Base-by-base conservation (phyloP, 768 basidiomycete genomes). In the Lactarius pseudohatsudake region DNA sequence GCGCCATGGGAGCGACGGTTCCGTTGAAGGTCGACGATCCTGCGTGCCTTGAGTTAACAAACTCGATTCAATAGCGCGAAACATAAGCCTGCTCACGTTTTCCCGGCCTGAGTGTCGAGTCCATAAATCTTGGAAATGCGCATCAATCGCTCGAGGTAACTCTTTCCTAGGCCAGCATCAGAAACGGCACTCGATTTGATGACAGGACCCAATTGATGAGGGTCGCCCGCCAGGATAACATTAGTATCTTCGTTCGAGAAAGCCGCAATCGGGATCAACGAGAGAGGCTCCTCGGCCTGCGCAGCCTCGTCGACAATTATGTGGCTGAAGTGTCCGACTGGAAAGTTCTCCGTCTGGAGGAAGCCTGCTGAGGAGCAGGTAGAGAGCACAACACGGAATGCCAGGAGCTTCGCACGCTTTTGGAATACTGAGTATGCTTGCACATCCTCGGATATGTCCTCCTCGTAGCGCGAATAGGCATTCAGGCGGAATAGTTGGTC, bases 251-350 rank as follows among this genome's bases (percentile, higher is more conserved):
- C 73, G 62, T 82, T 79, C 0, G 85, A 83, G 74, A 88, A 79
- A 0, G 83, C 85, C 76, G 86, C 86, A 75, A 90, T 82, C 0
- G 84, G 75, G 18, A 88, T 79, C 75, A 88, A 85, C 0, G 80
- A 79, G 72, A 90, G 88, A 0, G 88, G 86, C 73, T 91, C 89
- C 0, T 85, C 86, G 2, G 87, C 87, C 70, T 91, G 88, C 0
- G 86, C 88, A 0, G 88, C 88, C 72, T 91, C 88, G 69, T 91
- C 88, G 10, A 88, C 75, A 72, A 90, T 87, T 16, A 91, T 85
- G 66, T 90, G 86, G 10, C 78, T 81, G 72, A 85, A 91, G 72
- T 89, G 84, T 0, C 89, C 88, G 1, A 81, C 77, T 0, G 80
- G 76, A 54, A 90, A 78, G 0, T 88, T 87, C 45, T 88, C 79